Percentiles rank a stretch among this genome's conserved stretches.
phyloP scores from a whole-genome alignment of 73 alveolate species.

The Paramecium pentaurelia region DNA sequence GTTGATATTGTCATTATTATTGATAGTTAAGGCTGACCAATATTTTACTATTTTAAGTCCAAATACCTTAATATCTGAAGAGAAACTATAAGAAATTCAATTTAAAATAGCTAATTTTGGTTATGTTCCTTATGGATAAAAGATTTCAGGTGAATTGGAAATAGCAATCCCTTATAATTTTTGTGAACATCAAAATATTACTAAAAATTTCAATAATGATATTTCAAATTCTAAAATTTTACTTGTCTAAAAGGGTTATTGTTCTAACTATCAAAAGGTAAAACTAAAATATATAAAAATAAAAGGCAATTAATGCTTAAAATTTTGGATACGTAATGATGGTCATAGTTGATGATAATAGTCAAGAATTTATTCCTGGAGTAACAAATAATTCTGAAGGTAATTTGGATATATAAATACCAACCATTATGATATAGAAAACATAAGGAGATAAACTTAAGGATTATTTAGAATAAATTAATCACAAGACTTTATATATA shows the following conservation, averaged over 20 bases:
- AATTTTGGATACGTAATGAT: neutral
- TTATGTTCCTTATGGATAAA: slow-evolving; percentile 5
- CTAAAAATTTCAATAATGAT: neutral
- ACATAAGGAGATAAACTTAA: neutral
- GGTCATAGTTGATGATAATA: neutral
- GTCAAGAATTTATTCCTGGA: neutral
- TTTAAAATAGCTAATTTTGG: neutral
- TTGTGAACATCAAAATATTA: neutral
- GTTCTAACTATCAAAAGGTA: neutral
- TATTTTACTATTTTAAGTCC: neutral
- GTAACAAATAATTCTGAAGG: neutral
- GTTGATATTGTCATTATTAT: neutral
- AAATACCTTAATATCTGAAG: neutral
- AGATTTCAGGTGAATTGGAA: neutral
- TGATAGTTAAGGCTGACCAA: neutral
- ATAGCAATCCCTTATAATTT: neutral
- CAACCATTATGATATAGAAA: neutral
- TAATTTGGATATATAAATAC: neutral
- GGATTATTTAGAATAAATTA: neutral
- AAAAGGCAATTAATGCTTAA: neutral
- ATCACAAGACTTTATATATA: neutral
- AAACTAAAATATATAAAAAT: neutral
- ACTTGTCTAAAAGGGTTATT: neutral
- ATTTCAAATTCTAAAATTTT: neutral
- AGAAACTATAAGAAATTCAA: neutral